Conservation (phyloP, 805 yeast species). For the Lipomyces sp. region DNA sequence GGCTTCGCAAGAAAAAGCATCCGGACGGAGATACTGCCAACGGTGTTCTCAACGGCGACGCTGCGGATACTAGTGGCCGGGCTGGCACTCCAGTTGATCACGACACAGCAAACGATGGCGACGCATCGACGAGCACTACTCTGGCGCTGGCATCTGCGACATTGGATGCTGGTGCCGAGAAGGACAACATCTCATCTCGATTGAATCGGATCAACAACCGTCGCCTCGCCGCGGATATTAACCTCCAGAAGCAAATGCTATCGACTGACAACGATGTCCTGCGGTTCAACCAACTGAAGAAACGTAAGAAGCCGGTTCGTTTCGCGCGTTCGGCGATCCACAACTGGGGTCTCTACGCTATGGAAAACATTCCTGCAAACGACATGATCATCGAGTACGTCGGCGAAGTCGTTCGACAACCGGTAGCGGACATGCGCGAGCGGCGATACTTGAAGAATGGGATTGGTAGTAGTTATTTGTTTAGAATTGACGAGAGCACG, state of each 20-base stretch:
- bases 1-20: slow-evolving; percentile 49
- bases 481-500: slow-evolving; percentile 89
- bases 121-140: background rate
- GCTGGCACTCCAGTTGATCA: slow-evolving; percentile 26
- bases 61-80: slow-evolving; percentile 7
- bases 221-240: slow-evolving; percentile 86
- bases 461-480: slow-evolving; percentile 91
- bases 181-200: slow-evolving; percentile 57
- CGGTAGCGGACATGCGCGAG: slow-evolving; percentile 91
- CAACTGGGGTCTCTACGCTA: slow-evolving; percentile 96
- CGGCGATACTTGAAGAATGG: slow-evolving; percentile 84
- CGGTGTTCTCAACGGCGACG: slow-evolving; percentile 44
- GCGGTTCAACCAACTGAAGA: slow-evolving; percentile 83
- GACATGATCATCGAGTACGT: slow-evolving; percentile 99
- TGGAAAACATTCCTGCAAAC: slow-evolving; percentile 91
- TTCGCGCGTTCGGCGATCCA: slow-evolving; percentile 97
- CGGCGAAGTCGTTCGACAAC: slow-evolving; percentile 92
- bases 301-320: slow-evolving; percentile 91
- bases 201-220: slow-evolving; percentile 85
- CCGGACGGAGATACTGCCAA: slow-evolving; percentile 70
- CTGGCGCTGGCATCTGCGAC: slow-evolving; percentile 19
- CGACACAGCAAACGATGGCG: slow-evolving; percentile 21
- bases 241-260: slow-evolving; percentile 74
- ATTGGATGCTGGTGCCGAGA: slow-evolving; percentile 34
- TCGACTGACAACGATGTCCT: slow-evolving; percentile 83